phyloP scores from a whole-genome alignment of 108 stramenopile species.

The Skeletonema potamos region DNA sequence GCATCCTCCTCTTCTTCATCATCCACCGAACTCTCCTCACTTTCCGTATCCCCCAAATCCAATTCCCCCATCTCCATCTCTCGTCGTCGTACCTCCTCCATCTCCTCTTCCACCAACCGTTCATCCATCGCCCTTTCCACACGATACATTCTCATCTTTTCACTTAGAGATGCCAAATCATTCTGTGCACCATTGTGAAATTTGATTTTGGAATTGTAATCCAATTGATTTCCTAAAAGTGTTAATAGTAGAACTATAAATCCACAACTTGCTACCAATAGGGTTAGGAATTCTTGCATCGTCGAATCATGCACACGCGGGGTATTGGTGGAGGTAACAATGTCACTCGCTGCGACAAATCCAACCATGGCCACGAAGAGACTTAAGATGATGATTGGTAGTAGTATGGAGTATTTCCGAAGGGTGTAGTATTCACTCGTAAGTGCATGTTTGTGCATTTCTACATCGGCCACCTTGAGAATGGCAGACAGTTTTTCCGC shows the following conservation, averaged over 20 bases:
- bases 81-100: neutral
- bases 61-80: neutral
- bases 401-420: slow-evolving; percentile 20
- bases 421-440: slow-evolving; percentile 18
- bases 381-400: slow-evolving; percentile 7
- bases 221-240: slow-evolving; percentile 4
- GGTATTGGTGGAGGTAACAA: slow-evolving; percentile 1
- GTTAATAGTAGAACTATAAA: slow-evolving; percentile 19
- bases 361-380: slow-evolving; percentile 20
- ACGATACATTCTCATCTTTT: slow-evolving; percentile 28
- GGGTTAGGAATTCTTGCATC: slow-evolving; percentile 7
- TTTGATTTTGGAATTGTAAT: slow-evolving; percentile 23
- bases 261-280: slow-evolving; percentile 17
- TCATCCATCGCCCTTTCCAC: slow-evolving; percentile 38
- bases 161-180: slow-evolving; percentile 20
- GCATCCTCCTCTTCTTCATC: neutral
- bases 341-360: slow-evolving; percentile 12
- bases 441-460: slow-evolving; percentile 28
- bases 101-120: slow-evolving; percentile 17
- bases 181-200: slow-evolving; percentile 21
- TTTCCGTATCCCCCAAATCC: neutral
- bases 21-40: slow-evolving; percentile 10
- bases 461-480: slow-evolving; percentile 15
- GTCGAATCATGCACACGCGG: slow-evolving; percentile 17
- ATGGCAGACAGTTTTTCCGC: slow-evolving; percentile 32